Base-by-base conservation (phyloP, 495 filamentous ascomycete species). In the Neurospora sublineolata region DNA sequence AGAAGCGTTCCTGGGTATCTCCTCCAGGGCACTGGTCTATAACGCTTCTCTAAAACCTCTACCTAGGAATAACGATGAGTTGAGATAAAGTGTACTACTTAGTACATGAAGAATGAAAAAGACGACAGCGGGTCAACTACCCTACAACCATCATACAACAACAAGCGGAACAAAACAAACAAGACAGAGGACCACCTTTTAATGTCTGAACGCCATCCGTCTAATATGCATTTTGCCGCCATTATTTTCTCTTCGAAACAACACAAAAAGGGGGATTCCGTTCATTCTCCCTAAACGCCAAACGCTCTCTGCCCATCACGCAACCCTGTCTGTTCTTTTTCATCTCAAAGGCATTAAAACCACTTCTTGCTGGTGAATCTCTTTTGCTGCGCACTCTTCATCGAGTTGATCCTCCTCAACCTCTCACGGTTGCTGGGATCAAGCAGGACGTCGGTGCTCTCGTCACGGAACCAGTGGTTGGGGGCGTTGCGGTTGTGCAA, bases 361-460 rank as follows among this genome's bases (percentile, higher is more conserved):
- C 80, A 81, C 71, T 78, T 82, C 78, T 80, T 82, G 52, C 12
- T 33, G 14, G 20, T 58, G 68, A 76, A 71, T 20, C 70, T 58
- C 9, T 72, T 42, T 69, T 80, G 80, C 71, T 79, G 79, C 67
- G 75, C 76, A 40, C 60, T 77, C 79, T 84, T 84, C 73, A 81
- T 78, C 80, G 80, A 80, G 69, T 84, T 83, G 36, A 84, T 81
- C 33, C 82, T 77, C 71, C 82, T 77, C 69, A 84, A 69, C 73
- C 82, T 78, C 71, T 84, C 83, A n/a, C 82, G 81, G 71, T 83
- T 84, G 69, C 76, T 80, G 3, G 83, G 80, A 46, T 84, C 83
- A 4, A 84, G 69, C 14, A 84, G 72, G 11, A 77, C 77, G 37
- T 83, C 80, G 16, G 81, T 79, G 69, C 77, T 77, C 40, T 84